Base-by-base conservation (phyloP, 225 moss, liverwort and hornwort genomes). In the Polytrichum formosum region DNA sequence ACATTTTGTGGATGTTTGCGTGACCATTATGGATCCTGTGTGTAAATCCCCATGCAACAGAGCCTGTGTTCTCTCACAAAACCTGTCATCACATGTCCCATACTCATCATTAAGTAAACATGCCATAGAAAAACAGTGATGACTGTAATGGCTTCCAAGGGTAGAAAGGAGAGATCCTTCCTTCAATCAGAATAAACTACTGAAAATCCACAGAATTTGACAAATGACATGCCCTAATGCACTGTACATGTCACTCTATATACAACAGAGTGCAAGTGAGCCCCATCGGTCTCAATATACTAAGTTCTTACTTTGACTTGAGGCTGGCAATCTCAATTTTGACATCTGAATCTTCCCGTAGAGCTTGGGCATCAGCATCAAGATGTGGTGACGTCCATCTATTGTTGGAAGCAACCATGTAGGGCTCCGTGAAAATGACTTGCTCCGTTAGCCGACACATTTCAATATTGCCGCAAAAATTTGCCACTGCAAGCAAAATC, bases 341-440 rank as follows among this genome's bases (percentile, higher is more conserved):
- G 63, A 81, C 5, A 23, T 79, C 79, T 18, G 82, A 69, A 73
- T 97, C 96, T 74, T 85, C 89, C 28, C 90, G 84, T 71, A 97
- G 59, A 25, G 85, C 88, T 82, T 72, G 75, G 30, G 69, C 91
- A 46, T 97, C 92, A 16, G 80, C 70, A 80, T 97, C 91, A 46
- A 97, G 82, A 26, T 91, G 84, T 74, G 96, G 96, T 19, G 96
- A 82, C 54, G 82, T 97, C 96, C 96, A 97, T 23, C 89, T 78
- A 61, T 97, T 97, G 70, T 94, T 93, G 7, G 84, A 58, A 67
- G 92, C 87, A 63, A 82, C 72, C 92, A 90, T 91, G 67, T 97
- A 94, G 27, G 96, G 96, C 76, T 97, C 93, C 59, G 94, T 89
- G 63, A 97, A 94, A 46, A 97, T 94, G 54, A 97, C 96, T 84